These are phyloP conservation scores for Clitopilus passeckerianus DNA, from an alignment of 768 basidiomycete genomes.

Conservation along the genomic window DNA sequence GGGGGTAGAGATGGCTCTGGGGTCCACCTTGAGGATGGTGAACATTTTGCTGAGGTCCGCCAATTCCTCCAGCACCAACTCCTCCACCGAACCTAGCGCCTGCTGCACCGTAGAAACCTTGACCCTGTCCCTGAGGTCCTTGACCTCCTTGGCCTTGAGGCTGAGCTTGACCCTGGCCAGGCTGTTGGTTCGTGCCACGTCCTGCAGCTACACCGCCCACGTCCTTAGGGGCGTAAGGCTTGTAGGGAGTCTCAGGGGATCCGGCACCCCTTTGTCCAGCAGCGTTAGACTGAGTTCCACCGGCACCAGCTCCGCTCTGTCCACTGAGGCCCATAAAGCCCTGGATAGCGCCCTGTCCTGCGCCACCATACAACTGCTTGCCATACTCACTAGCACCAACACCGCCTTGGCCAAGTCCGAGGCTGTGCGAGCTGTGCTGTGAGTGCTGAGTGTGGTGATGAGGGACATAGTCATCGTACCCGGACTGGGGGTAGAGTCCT, in stretches of 20 bases:
- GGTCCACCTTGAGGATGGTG: conserved; percentile 42
- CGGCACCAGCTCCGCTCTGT: conserved; percentile 34
- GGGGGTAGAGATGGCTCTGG: conserved; percentile 57
- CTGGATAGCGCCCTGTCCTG: conserved; percentile 55
- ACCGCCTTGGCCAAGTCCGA: conserved; percentile 36
- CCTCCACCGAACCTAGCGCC: conserved; percentile 40
- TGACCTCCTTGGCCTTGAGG: conserved; percentile 47
- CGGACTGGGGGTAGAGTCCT: conserved; percentile 56
- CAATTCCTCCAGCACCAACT: conserved; percentile 29
- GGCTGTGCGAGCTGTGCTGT: conserved; percentile 47
- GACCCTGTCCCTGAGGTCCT: conserved; percentile 48
- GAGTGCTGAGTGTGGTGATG: conserved; percentile 55
- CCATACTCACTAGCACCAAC: conserved; percentile 36
- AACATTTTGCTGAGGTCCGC: conserved; percentile 35
- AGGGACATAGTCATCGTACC: conserved; percentile 44
- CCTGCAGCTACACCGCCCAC: conserved; percentile 44
- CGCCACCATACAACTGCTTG: conserved; percentile 43
- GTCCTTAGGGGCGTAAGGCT: conserved; percentile 71
- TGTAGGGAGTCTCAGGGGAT: conserved; percentile 73
- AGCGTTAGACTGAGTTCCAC: conserved; percentile 31
- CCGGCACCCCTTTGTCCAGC: conserved; percentile 47
- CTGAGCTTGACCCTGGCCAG: conserved; percentile 36
- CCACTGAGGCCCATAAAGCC: conserved; percentile 65
- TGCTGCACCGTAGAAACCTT: conserved; percentile 41
- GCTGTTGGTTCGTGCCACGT: conserved; percentile 33